phyloP scores from a whole-genome alignment of 345 rosid species.

The Erysimum cheiranthoides region DNA sequence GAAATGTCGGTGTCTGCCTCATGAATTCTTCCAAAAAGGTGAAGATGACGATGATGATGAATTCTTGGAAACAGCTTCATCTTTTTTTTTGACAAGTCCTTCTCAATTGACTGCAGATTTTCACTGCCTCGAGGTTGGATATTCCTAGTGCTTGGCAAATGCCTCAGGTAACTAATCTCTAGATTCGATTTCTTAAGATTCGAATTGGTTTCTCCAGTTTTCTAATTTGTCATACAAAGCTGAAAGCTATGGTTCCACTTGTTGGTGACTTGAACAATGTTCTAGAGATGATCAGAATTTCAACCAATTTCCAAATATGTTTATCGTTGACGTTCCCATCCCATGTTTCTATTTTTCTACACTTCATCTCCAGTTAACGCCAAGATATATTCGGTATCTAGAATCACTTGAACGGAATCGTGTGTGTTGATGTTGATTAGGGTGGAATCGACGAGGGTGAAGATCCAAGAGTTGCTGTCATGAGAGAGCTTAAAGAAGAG shows the following conservation, averaged over 20 bases:
- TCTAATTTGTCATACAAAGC: neutral
- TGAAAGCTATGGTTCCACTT: too few species aligned
- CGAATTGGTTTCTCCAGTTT: neutral
- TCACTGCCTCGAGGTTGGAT: conserved; percentile 89
- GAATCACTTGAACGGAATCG: neutral
- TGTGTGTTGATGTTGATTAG: conserved; percentile 42
- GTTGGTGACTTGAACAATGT: too few species aligned
- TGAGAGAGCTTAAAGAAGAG: conserved; percentile 91
- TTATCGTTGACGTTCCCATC: too few species aligned
- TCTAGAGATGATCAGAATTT: too few species aligned
- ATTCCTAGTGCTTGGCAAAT: conserved; percentile 92
- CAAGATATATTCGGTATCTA: neutral
- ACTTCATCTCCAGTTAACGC: too few species aligned
- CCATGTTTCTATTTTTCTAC: neutral
- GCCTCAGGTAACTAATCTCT: conserved; percentile 76
- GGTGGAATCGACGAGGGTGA: conserved; percentile 92
- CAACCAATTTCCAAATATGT: too few species aligned
- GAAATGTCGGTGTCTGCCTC: conserved; percentile 91
- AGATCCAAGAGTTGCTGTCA: conserved; percentile 86
- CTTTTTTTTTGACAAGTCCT: neutral
- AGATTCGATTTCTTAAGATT: neutral
- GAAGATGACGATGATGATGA: neutral
- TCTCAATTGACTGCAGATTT: conserved; percentile 57
- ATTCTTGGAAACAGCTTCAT: neutral
- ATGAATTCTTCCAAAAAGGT: conserved; percentile 87